A percentile compares a stretch with the other conserved stretches of the same genome.
These are phyloP conservation scores for Fusarium sp. DNA, from an alignment of 2,329 filamentous ascomycete species.

Conservation along the genomic window DNA sequence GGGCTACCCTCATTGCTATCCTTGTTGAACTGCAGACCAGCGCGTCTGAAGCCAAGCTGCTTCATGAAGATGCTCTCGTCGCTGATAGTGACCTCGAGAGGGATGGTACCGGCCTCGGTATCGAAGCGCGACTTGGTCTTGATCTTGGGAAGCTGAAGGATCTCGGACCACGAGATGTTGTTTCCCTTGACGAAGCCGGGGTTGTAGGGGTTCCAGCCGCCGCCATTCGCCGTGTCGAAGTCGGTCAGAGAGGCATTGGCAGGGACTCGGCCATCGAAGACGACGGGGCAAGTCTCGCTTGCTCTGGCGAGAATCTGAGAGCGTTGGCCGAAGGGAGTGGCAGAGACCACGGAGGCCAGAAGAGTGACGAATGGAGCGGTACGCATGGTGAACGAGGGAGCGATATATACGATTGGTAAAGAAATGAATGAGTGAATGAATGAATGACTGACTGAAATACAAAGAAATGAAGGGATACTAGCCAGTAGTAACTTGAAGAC, in stretches of 20 bases:
- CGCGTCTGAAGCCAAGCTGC: conserved; percentile 69
- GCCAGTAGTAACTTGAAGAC: conserved; percentile 26
- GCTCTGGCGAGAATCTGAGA: neutral
- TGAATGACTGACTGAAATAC: no score
- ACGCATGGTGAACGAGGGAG: conserved; percentile 23
- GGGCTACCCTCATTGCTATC: conserved; percentile 58
- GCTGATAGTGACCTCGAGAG: conserved; percentile 64
- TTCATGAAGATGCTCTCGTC: conserved; percentile 69
- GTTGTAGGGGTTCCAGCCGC: conserved; percentile 55
- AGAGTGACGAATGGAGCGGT: conserved; percentile 25
- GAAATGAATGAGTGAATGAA: conserved; percentile 17
- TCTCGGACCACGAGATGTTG: conserved; percentile 60
- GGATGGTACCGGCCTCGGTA: conserved; percentile 52
- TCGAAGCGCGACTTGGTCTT: conserved; percentile 49
- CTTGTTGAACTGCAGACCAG: conserved; percentile 42
- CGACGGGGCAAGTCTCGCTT: conserved; percentile 42
- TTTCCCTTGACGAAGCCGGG: conserved; percentile 62
- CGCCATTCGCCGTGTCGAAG: conserved; percentile 54
- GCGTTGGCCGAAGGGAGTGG: conserved; percentile 15
- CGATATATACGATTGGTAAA: neutral
- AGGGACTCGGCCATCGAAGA: conserved; percentile 59
- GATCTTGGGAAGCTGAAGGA: conserved; percentile 55
- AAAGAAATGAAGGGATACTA: conserved; percentile 30
- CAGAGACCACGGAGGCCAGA: conserved; percentile 28
- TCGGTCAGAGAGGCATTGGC: conserved; percentile 47